phyloP scores from a whole-genome alignment of 495 filamentous ascomycete genomes.

The Talaromyces ruber region DNA sequence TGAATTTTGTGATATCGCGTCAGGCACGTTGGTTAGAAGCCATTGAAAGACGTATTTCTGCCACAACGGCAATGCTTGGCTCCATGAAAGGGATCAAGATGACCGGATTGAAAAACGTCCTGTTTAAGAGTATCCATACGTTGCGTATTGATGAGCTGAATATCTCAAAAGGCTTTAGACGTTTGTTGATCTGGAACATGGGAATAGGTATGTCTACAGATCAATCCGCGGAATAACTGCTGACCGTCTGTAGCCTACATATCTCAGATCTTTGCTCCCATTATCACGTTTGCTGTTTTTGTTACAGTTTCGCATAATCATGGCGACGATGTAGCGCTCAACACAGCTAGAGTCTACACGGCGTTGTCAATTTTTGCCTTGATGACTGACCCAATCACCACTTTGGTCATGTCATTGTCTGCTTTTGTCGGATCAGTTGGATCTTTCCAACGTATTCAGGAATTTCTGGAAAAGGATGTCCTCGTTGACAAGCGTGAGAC shows the following conservation, averaged over 20 bases:
- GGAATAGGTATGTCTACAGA: constrained; percentile 26
- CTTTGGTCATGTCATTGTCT: constrained; percentile 49
- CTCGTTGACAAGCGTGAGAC: constrained; percentile 19
- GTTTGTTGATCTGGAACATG: constrained; percentile 46
- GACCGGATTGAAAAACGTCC: constrained; percentile 31
- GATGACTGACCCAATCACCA: constrained; percentile 44
- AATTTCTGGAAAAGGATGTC: constrained; percentile 40
- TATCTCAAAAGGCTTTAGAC: constrained; percentile 47
- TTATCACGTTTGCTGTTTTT: constrained; percentile 43
- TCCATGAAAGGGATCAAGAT: constrained; percentile 54
- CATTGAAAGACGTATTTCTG: constrained; percentile 48
- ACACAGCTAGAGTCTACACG: constrained; percentile 46
- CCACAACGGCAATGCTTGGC: constrained; percentile 43
- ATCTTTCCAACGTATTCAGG: constrained; percentile 51
- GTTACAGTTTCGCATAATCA: constrained; percentile 40
- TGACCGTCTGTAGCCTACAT: constrained; percentile 26
- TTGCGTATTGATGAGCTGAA: constrained; percentile 49
- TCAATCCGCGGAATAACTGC: background rate
- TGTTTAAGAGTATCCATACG: constrained; percentile 32
- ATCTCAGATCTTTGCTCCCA: constrained; percentile 42
- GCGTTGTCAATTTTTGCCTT: constrained; percentile 53
- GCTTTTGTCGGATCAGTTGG: constrained; percentile 43
- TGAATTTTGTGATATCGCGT: constrained; percentile 34
- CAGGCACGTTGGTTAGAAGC: constrained; percentile 44
- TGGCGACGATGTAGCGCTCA: constrained; percentile 34